Evolutionary conservation across 345 rosid species (phyloP).

Genomic region (Brassica cretica): DNA sequence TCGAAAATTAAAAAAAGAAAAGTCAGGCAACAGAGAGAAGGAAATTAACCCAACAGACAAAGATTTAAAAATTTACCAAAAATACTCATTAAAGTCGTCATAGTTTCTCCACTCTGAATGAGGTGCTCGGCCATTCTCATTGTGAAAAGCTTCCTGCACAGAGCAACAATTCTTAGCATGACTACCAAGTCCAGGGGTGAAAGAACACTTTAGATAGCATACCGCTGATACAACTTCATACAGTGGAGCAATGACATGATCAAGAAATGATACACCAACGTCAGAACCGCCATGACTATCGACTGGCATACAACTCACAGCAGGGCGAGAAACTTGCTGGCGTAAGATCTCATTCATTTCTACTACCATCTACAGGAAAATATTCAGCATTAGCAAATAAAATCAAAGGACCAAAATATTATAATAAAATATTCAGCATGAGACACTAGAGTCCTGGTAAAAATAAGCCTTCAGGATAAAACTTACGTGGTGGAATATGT

Average conservation of each 20-base stretch:
- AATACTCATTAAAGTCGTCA: constrained; percentile 93
- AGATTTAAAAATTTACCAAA: constrained; percentile 57
- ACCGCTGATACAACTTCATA: constrained; percentile 88
- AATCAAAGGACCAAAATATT: neutral
- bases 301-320: constrained; percentile 74
- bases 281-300: constrained; percentile 57
- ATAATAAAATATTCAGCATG: neutral
- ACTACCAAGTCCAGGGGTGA: constrained; percentile 2
- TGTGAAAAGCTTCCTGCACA: constrained; percentile 83
- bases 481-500: constrained; percentile 95
- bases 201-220: constrained; percentile 37
- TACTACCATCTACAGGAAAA: constrained; percentile 67
- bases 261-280: constrained; percentile 71
- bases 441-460: neutral
- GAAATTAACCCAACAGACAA: constrained; percentile 4
- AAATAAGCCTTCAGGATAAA: constrained; percentile 13
- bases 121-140: constrained; percentile 88
- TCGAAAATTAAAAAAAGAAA: constrained; percentile 33
- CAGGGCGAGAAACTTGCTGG: constrained; percentile 70
- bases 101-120: constrained; percentile 99
- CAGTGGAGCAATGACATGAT: constrained; percentile 75
- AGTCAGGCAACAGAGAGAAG: constrained; percentile 28
- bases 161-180: constrained; percentile 11
- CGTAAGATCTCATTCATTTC: constrained; percentile 86
- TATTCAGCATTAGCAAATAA: constrained; percentile 22